Base-by-base conservation (phyloP, 1,284 basidiomycete species). In the Irpex sp. region DNA sequence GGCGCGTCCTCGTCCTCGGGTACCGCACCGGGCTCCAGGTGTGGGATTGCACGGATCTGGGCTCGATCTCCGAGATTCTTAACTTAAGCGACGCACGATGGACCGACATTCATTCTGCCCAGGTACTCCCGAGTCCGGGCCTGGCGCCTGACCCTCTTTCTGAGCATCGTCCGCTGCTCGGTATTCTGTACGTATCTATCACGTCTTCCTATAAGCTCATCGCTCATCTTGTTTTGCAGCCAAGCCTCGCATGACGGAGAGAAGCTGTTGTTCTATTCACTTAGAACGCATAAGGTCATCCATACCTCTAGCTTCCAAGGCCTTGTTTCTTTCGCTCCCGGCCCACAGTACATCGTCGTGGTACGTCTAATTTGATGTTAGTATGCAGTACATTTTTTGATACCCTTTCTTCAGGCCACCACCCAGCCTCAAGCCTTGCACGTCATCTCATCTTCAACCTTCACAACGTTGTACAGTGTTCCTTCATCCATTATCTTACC, bases 1-100 rank as follows among this genome's bases (percentile, higher is more conserved):
- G 84, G 61, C 79, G 82, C n/a, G 72, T 89, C 5, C 80, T 91
- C 8, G 73, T 89, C 54, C 74, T 91, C 7, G 85, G 81, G 0
- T 91, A 91, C 71, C 70, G 76, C 6, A 73, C 77, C 4, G 86
- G 86, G 3, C 70, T 92, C 47, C 87, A 91, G 69, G 79, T 90
- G 34, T 92, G 89, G 89, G 87, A 91, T 69, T 86, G 85, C 66
- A 80, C 82, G 4, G 78, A 83, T 66, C 74, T 91, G 11, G 81
- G 79, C 13, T 78, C 81, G 0, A 81, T 90, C 2, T 71, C 76
- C 0, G 89, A 91, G 69, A 70, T 83, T 26, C 73, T 84, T 8
- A 85, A 86, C 66, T 66, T 87, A 47, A 72, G 72, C 13, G 74
- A 69, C 57, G 64, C 66, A n/a, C 71, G 67, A n/a, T 76, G 74